Percentiles rank a stretch among this genome's conserved stretches.
Conservation (phyloP, 495 filamentous ascomycete genomes). For the Chlorociboria aeruginascens region DNA sequence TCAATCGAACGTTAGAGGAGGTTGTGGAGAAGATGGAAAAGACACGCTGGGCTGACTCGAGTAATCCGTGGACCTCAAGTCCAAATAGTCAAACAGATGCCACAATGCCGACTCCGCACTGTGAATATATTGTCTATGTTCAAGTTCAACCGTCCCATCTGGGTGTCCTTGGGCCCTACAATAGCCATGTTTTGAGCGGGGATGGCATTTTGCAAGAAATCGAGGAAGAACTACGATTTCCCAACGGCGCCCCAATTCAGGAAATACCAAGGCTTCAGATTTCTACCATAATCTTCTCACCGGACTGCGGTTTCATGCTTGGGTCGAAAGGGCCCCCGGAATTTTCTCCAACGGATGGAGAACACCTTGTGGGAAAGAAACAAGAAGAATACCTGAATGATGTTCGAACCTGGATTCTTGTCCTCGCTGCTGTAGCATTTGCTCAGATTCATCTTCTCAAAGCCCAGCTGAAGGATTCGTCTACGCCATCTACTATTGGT, state of each 20-base stretch:
- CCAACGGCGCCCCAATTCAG: conserved; percentile 66
- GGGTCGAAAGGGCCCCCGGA: conserved; percentile 75
- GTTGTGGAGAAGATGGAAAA: conserved; percentile 50
- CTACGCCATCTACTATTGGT: conserved; percentile 86
- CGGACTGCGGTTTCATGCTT: conserved; percentile 87
- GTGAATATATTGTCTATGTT: conserved; percentile 79
- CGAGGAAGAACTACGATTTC: conserved; percentile 76
- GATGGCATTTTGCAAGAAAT: conserved; percentile 47
- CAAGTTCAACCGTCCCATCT: conserved; percentile 56
- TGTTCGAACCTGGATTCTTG: conserved; percentile 54
- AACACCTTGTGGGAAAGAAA: conserved; percentile 69
- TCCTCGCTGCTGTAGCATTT: conserved; percentile 50
- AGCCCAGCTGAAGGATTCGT: conserved; percentile 79
- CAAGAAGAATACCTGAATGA: conserved; percentile 58
- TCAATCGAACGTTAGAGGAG: conserved; percentile 59
- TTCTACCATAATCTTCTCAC: conserved; percentile 81
- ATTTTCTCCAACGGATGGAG: conserved; percentile 46
- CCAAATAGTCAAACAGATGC: conserved; percentile 47
- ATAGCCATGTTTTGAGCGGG: conserved; percentile 14
- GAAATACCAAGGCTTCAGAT: conserved; percentile 58
- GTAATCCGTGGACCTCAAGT: conserved; percentile 35
- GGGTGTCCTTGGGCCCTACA: conserved; percentile 26
- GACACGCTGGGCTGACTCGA: conserved; percentile 27
- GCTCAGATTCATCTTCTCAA: conserved; percentile 66
- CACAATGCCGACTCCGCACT: conserved; percentile 53